A percentile compares a stretch with the other conserved stretches of the same genome.
These are phyloP conservation scores for Apium graveolens DNA, from an alignment of 129 eudicot species.

Conservation along the genomic window DNA sequence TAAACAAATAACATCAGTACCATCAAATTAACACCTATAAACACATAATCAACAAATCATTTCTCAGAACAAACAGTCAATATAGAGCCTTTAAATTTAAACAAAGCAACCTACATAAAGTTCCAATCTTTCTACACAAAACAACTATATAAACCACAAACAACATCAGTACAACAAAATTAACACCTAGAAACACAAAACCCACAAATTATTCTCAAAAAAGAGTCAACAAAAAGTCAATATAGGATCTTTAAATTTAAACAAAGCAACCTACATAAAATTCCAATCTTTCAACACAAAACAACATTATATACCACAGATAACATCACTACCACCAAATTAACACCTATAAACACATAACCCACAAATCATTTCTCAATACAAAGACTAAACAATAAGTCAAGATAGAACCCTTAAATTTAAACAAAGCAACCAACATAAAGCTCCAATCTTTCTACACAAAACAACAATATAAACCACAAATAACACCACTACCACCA, in stretches of 20 bases:
- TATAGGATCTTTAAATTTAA: background rate
- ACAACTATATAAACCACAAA: background rate
- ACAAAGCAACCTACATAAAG: no score
- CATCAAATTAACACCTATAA: background rate
- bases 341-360: background rate
- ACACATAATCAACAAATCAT: background rate
- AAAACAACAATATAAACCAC: background rate
- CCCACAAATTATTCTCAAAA: background rate
- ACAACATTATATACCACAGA: background rate
- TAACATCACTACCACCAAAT: background rate
- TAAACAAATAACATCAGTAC: background rate
- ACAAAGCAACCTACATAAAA: background rate
- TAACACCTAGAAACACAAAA: background rate
- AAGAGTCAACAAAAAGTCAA: background rate
- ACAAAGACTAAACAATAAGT: no score
- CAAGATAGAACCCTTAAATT: no score
- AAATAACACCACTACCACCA: background rate
- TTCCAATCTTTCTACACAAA: background rate
- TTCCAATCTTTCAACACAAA: background rate
- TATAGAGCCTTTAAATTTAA: no score
- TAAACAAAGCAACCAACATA: background rate
- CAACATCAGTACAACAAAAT: background rate
- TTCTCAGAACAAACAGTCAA: no score
- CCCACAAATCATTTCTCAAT: no score
- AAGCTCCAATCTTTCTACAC: background rate